phyloP scores from a whole-genome alignment of 805 yeast genomes.

The Kuraishia cidri region DNA sequence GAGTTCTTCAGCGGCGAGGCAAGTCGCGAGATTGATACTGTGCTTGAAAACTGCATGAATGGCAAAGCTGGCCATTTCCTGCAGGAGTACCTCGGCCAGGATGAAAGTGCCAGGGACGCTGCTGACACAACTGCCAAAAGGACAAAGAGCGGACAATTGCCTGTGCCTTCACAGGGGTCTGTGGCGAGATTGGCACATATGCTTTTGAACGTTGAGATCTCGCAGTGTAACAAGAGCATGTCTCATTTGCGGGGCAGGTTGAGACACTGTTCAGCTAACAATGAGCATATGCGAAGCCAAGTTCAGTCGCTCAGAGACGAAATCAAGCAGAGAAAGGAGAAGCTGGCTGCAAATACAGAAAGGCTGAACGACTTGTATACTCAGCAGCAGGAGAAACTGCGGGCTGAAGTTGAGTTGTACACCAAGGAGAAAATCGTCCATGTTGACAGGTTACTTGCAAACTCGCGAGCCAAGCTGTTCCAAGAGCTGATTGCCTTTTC shows the following conservation, averaged over 20 bases:
- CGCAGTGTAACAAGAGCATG: conserved; percentile 9
- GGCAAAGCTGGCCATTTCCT: conserved; percentile 11
- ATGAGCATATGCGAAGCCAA: conserved; percentile 4
- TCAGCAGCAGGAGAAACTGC: not conserved
- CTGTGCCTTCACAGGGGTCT: conserved; percentile 12
- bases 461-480: conserved; percentile 7
- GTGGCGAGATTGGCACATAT: conserved; percentile 19
- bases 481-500: conserved; percentile 8
- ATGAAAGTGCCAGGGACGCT: not conserved
- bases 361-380: conserved; percentile 3
- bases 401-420: not conserved
- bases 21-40: conserved; percentile 11
- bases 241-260: conserved; percentile 4
- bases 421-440: conserved; percentile 7
- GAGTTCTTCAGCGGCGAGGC: conserved; percentile 10
- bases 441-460: conserved; percentile 7
- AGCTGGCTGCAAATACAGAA: conserved; percentile 2
- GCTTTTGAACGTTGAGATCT: conserved; percentile 17
- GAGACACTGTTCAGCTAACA: conserved; percentile 3
- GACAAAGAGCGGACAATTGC: not conserved
- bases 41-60: conserved; percentile 14
- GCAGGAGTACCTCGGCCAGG: conserved; percentile 7
- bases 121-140: conserved; percentile 2
- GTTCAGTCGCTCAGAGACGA: conserved; percentile 5
- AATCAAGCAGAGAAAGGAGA: conserved; percentile 2